Evolutionary conservation across 2,329 filamentous ascomycete species (phyloP).

Genomic region (Beauveria bassiana): DNA sequence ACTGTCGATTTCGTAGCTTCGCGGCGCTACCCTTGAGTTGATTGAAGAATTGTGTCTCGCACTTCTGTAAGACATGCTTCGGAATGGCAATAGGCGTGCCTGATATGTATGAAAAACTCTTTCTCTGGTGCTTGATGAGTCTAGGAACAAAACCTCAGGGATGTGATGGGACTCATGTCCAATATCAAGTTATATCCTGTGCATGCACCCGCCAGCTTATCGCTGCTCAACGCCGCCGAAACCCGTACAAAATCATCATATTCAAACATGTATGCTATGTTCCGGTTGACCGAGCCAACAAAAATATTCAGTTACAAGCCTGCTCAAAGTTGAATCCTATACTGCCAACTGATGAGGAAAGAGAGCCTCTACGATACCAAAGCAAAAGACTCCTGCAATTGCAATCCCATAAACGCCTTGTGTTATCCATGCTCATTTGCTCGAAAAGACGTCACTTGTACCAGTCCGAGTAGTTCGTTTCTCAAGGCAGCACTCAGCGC

Average conservation of each 20-base stretch:
- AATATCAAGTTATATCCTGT: too few species aligned
- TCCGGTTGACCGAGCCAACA: neutral
- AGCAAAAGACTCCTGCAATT: neutral
- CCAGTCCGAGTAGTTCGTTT: neutral
- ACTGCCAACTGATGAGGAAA: neutral
- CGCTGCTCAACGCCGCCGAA: too few species aligned
- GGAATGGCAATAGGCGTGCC: too few species aligned
- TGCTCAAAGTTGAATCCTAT: neutral
- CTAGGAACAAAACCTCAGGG: too few species aligned
- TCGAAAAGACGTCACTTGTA: slow-evolving; percentile 4
- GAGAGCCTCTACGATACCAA: neutral
- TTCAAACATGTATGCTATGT: neutral
- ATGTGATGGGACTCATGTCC: too few species aligned
- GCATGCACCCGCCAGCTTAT: too few species aligned
- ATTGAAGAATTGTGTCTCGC: neutral
- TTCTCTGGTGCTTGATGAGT: too few species aligned
- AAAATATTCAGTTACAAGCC: neutral
- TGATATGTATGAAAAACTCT: too few species aligned
- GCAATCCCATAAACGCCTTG: slow-evolving; percentile 8
- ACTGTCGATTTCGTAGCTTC: neutral
- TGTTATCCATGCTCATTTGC: slow-evolving; percentile 8
- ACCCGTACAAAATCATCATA: neutral
- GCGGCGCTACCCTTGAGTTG: neutral
- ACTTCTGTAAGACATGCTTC: too few species aligned
- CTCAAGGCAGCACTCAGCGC: neutral